Conservation (phyloP, 176 grass and related monocot species). For the Musa acuminata region DNA sequence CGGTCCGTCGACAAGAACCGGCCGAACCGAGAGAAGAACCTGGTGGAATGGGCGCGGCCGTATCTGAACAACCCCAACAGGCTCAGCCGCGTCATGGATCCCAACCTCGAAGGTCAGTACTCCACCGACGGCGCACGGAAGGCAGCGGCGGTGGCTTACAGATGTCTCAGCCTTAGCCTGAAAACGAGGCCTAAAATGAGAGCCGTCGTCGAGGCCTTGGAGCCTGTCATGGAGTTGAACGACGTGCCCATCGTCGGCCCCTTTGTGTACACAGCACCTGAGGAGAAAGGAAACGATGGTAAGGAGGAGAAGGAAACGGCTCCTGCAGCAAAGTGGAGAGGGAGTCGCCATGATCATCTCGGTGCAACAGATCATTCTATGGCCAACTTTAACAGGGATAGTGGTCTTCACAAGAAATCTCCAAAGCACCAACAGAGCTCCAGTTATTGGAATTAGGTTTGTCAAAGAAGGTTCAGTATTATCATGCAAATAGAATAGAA, state of each 20-base stretch:
- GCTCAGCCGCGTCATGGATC: not conserved
- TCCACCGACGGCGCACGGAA: not conserved
- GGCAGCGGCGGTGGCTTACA: not conserved
- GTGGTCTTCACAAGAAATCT: too few species aligned
- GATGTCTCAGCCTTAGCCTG: not conserved
- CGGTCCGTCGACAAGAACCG: not conserved
- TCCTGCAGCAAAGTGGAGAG: too few species aligned
- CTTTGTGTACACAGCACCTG: not conserved
- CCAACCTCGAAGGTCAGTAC: conserved; percentile 1
- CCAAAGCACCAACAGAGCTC: too few species aligned
- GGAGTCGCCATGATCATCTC: not conserved
- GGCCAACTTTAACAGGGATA: too few species aligned
- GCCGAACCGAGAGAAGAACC: not conserved
- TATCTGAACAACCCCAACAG: not conserved
- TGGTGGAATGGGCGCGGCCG: not conserved
- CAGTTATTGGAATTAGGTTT: too few species aligned
- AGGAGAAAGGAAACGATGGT: not conserved
- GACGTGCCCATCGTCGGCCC: not conserved
- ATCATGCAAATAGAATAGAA: too few species aligned
- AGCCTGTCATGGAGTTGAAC: not conserved
- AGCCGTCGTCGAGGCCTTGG: not conserved
- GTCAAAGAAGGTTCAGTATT: too few species aligned
- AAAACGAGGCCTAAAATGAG: not conserved
- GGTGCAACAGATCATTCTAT: too few species aligned
- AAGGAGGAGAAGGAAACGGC: not conserved